These are phyloP conservation scores for Arthrobotrys sphaeroides DNA, from an alignment of 2,329 filamentous ascomycete genomes.

Conservation along the genomic window DNA sequence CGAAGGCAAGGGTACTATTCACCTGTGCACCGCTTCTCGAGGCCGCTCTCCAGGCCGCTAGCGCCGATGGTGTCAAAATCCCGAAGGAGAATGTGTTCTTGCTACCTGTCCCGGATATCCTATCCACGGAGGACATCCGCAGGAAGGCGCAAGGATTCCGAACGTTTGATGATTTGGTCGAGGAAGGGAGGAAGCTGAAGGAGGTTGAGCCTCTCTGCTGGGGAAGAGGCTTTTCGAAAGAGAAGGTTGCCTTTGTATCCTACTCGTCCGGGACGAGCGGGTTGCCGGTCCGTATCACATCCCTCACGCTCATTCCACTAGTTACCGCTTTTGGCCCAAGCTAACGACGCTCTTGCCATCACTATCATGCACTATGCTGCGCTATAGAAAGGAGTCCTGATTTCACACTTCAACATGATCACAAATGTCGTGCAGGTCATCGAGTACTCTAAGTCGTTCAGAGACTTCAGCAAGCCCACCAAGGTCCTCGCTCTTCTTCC, in stretches of 20 bases:
- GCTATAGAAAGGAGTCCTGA: conserved; percentile 80
- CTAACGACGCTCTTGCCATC: no score
- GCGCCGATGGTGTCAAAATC: conserved; percentile 68
- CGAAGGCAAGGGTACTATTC: conserved; percentile 75
- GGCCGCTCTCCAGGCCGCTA: conserved; percentile 72
- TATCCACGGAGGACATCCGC: conserved; percentile 59
- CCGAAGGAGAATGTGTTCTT: conserved; percentile 72
- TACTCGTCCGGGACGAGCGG: conserved; percentile 84
- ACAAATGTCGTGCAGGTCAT: conserved; percentile 75
- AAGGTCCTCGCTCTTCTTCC: conserved; percentile 75
- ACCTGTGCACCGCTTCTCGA: conserved; percentile 75
- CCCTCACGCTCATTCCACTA: neutral
- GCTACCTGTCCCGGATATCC: conserved; percentile 72
- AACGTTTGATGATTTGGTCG: conserved; percentile 73
- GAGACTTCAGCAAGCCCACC: conserved; percentile 64
- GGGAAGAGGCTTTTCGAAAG: conserved; percentile 72
- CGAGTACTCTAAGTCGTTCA: conserved; percentile 59
- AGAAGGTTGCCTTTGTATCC: conserved; percentile 78
- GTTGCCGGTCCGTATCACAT: conserved; percentile 68
- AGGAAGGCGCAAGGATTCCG: conserved; percentile 65
- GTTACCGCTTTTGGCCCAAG: neutral
- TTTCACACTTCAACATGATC: conserved; percentile 81
- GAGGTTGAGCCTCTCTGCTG: conserved; percentile 69
- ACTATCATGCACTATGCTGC: neutral
- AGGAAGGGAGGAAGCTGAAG: conserved; percentile 68